Evolutionary conservation across 495 filamentous ascomycete species (phyloP), one percentile per base, ranked within the genome.

Genomic region (Hypoxylon intermedium): DNA sequence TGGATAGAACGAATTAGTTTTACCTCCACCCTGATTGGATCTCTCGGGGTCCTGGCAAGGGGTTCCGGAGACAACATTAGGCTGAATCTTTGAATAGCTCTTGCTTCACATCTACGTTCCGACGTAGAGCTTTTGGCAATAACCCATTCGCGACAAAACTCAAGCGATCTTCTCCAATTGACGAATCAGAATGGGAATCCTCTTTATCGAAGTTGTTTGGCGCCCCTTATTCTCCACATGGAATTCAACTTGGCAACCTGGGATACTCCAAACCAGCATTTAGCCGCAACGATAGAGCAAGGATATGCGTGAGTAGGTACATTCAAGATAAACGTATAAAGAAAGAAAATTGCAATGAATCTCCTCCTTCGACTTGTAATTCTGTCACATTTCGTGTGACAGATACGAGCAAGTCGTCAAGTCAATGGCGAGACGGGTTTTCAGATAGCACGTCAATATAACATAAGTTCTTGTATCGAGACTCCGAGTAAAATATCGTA

Each of bases 41-140:
- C 36, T 31, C 6, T 31, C 60, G 60, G 60, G 37, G 6, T 16
- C 49, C 54, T 58, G 43, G 60, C 60, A 24, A 64, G 30, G 60
- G 43, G 53, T 64, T 49, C 60, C 53, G 60, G 49, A 48, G 48
- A 40, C 31, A 1, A 58, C 21, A 64, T 64, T 64, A 64, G 60
- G 43, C 60, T 64, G 54, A 64, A 64, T 64, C 13, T 49, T 21
- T 18, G 48, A 41, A 42, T 30, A 34, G 15, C 20, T 34, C 43
- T 18, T 53, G 11, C 23, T 58, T 36, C 47, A 49, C 31, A 6
- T 45, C 53, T 40, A 58, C 60, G 48, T 64, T 64, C 60, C 60
- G 60, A 20, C n/a, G 23, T 1, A 37, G 45, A 20, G 38, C 30
- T 58, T 58, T 49, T 64, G 54, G 53, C 34, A 58, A 64, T 58